phyloP scores from a whole-genome alignment of 176 grass and related monocot genomes.

The Musa acuminata region DNA sequence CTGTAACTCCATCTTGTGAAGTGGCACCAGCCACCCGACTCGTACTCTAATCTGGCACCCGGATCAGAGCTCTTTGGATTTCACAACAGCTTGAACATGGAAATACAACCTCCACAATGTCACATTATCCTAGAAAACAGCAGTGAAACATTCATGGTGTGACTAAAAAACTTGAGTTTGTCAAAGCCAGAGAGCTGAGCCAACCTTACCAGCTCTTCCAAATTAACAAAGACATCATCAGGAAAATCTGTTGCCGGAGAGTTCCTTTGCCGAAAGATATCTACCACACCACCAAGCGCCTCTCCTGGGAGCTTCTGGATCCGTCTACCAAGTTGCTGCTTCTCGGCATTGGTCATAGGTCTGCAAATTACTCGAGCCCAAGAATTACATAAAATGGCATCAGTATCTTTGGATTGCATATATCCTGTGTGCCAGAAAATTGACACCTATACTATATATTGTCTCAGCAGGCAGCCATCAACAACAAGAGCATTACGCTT shows the following conservation, averaged over 20 bases:
- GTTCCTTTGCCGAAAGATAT: slow-evolving; percentile 37
- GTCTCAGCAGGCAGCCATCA: too few species aligned
- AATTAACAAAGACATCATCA: slow-evolving; percentile 38
- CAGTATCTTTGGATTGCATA: background rate
- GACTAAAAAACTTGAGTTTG: background rate
- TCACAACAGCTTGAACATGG: slow-evolving; percentile 43
- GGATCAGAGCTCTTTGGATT: slow-evolving; percentile 6
- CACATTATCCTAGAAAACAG: slow-evolving; percentile 44
- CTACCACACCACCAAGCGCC: slow-evolving; percentile 37
- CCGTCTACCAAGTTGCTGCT: slow-evolving; percentile 40
- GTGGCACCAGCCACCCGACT: too few species aligned
- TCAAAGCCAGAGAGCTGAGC: background rate
- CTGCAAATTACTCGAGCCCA: slow-evolving; percentile 32
- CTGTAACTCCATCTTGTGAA: too few species aligned
- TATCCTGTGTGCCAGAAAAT: background rate
- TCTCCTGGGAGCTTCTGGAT: slow-evolving; percentile 65
- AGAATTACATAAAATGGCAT: background rate
- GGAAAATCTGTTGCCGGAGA: slow-evolving; percentile 26
- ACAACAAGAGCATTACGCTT: too few species aligned
- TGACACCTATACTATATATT: background rate
- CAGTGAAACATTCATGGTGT: slow-evolving; percentile 4
- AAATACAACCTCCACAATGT: slow-evolving; percentile 70
- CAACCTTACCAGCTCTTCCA: slow-evolving; percentile 46
- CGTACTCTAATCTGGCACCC: background rate
- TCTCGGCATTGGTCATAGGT: slow-evolving; percentile 60